phyloP scores from a whole-genome alignment of 2,329 filamentous ascomycete species.

The Trichoderma simmonsii region DNA sequence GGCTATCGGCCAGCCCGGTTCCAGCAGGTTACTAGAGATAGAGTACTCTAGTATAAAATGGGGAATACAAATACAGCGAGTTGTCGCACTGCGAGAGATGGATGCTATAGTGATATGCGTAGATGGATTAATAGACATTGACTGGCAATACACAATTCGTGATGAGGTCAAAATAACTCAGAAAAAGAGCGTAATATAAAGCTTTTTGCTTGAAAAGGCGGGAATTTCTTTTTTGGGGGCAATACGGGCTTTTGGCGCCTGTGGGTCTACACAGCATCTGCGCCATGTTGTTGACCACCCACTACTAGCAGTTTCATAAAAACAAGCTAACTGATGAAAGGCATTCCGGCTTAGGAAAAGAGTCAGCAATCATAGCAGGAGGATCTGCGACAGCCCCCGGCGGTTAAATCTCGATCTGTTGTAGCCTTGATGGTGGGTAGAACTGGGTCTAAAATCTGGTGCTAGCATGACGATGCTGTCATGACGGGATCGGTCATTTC shows the following conservation, averaged over 20 bases:
- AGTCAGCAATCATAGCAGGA: neutral
- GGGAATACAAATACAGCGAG: neutral
- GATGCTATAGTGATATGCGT: neutral
- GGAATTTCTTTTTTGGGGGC: neutral
- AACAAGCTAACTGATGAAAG: neutral
- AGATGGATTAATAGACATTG: rapidly evolving
- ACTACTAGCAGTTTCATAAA: too few species aligned
- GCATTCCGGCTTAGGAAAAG: neutral
- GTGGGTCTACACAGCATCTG: neutral
- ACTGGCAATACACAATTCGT: neutral
- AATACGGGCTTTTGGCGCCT: neutral
- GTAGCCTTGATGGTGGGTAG: neutral
- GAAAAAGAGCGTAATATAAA: neutral
- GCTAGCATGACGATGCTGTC: neutral
- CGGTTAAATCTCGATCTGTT: neutral
- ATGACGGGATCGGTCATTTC: neutral
- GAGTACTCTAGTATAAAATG: neutral
- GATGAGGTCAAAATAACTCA: neutral
- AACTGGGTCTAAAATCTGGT: neutral
- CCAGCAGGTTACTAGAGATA: neutral
- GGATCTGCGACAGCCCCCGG: neutral
- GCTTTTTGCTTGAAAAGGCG: neutral
- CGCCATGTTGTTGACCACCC: too few species aligned
- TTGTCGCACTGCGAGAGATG: neutral
- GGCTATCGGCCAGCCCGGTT: neutral